Conservation (phyloP, 169 alveolate genomes). For the Plasmodium yoelii region DNA sequence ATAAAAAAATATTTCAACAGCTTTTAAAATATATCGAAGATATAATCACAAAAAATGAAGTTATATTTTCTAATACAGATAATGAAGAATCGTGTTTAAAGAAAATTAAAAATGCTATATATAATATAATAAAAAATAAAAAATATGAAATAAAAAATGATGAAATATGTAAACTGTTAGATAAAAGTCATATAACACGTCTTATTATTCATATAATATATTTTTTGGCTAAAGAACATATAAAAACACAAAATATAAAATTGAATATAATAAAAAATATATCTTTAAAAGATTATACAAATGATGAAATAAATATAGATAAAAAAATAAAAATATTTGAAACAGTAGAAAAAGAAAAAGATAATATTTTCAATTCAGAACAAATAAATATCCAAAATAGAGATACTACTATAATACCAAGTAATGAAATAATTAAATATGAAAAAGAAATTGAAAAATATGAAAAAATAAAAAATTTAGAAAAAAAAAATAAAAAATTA, state of each 20-base stretch:
- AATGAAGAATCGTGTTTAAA: not conserved
- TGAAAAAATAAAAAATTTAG: constrained; percentile 26
- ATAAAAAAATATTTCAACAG: constrained; percentile 14
- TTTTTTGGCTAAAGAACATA: constrained; percentile 6
- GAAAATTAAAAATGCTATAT: constrained; percentile 9
- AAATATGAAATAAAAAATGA: constrained; percentile 2
- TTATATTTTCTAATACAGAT: not conserved
- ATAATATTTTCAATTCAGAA: not conserved
- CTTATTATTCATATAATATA: constrained; percentile 13
- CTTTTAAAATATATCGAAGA: constrained; percentile 16
- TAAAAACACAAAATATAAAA: constrained; percentile 3
- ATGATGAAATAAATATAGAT: not conserved
- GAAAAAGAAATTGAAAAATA: constrained; percentile 35
- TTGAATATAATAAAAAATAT: constrained; percentile 1
- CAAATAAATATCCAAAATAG: not conserved
- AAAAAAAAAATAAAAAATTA: constrained; percentile 21
- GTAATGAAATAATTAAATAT: constrained; percentile 53
- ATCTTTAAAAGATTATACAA: not conserved
- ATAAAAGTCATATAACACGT: constrained; percentile 11
- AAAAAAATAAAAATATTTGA: not conserved
- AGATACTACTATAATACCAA: constrained; percentile 12
- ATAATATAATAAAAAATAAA: constrained; percentile 17
- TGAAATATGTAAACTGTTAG: constrained; percentile 6
- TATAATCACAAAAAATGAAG: not conserved
- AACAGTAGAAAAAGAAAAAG: not conserved